Conservation (phyloP, 305 asterid species). For the Solanum hybrid region DNA sequence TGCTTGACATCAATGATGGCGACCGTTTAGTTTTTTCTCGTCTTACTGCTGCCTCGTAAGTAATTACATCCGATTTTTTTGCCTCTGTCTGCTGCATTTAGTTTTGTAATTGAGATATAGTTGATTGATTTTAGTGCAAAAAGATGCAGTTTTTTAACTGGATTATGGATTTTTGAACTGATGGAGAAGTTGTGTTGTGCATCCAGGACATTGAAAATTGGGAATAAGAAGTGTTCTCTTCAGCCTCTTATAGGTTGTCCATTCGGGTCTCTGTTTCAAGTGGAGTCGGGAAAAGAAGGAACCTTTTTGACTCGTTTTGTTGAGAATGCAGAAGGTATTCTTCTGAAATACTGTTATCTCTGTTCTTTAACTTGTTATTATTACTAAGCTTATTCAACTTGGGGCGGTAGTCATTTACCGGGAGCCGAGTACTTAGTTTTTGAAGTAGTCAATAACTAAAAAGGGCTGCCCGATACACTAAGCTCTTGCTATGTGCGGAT, state of each 20-base stretch:
- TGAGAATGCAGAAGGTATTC: constrained; percentile 52
- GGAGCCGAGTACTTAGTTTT: not conserved
- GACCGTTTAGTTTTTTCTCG: constrained; percentile 88
- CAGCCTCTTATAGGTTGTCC: constrained; percentile 80
- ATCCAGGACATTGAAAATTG: constrained; percentile 69
- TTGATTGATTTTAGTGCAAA: not conserved
- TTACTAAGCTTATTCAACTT: not conserved
- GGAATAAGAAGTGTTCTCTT: constrained; percentile 61
- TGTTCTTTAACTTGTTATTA: not conserved
- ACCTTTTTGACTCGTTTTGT: constrained; percentile 48
- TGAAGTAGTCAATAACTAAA: not conserved
- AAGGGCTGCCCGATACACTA: not conserved
- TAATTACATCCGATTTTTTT: not conserved
- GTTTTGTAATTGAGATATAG: not conserved
- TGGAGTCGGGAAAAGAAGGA: constrained; percentile 60
- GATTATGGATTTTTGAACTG: not conserved
- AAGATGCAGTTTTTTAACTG: not conserved
- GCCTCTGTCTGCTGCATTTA: not conserved
- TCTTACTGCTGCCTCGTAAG: constrained; percentile 77
- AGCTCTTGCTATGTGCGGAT: not conserved
- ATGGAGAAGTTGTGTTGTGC: not conserved
- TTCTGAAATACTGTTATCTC: not conserved
- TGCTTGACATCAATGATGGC: constrained; percentile 93
- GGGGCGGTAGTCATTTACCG: not conserved
- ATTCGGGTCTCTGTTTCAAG: constrained; percentile 70